A percentile compares a stretch with the other conserved stretches of the same genome.
Conservation (phyloP, 2,329 filamentous ascomycete genomes). For the Paraphaeosphaeria minitans region DNA sequence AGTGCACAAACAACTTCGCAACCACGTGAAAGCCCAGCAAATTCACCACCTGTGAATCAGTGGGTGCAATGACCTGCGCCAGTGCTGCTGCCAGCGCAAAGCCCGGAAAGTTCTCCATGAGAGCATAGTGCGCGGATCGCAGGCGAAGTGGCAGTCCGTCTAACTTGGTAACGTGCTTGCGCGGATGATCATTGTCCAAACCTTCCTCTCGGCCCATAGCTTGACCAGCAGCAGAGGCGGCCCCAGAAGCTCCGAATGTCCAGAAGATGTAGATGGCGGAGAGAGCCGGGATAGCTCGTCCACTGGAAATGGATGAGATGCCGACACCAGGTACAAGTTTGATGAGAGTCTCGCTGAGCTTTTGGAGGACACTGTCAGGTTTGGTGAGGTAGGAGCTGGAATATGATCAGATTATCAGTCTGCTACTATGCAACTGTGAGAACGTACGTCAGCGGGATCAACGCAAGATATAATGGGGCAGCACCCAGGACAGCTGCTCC, state of each 20-base stretch:
- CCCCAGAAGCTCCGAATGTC: constrained; percentile 4
- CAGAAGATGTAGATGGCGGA: constrained; percentile 4
- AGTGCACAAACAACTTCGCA: constrained; percentile 4
- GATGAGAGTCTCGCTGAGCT: constrained; percentile 4
- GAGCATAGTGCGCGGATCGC: constrained; percentile 3
- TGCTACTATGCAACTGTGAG: not conserved
- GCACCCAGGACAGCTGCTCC: not conserved
- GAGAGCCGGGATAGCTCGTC: not conserved
- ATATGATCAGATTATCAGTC: not conserved
- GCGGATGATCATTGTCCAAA: constrained; percentile 2
- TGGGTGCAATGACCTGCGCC: constrained; percentile 2
- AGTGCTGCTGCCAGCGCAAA: constrained; percentile 2
- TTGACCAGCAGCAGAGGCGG: constrained; percentile 1
- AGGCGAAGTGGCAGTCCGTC: not conserved
- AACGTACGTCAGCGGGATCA: constrained; percentile 3
- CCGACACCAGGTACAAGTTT: not conserved
- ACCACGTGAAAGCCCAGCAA: constrained; percentile 2
- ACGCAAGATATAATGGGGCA: constrained; percentile 1
- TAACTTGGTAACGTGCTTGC: not conserved
- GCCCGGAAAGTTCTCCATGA: constrained; percentile 5
- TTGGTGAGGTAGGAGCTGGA: constrained; percentile 2
- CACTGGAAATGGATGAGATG: constrained; percentile 1
- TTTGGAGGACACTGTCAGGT: not conserved
- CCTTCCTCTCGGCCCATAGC: constrained; percentile 2
- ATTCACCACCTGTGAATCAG: constrained; percentile 4